These are phyloP conservation scores for Fennellomyces sp. DNA, from an alignment of 371 early-diverging fungal genomes.

Conservation along the genomic window DNA sequence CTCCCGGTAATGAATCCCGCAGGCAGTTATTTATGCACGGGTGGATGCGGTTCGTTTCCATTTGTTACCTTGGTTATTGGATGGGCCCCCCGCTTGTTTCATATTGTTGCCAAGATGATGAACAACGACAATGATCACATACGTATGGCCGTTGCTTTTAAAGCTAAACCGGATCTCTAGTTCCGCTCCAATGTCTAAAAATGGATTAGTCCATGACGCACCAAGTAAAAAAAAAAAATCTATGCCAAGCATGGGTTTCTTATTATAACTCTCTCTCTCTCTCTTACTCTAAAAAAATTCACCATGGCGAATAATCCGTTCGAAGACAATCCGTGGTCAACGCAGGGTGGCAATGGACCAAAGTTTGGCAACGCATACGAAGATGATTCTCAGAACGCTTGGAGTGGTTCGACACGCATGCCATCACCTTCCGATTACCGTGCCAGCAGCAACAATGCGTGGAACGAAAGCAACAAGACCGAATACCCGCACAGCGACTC, in stretches of 20 bases:
- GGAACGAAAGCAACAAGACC: slow-evolving; percentile 25
- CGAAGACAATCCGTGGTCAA: slow-evolving; percentile 16
- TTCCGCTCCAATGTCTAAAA: too few relatives aligned
- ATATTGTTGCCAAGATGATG: too few relatives aligned
- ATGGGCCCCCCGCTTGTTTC: too few relatives aligned
- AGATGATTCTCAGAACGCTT: slow-evolving; percentile 14
- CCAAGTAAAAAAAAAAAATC: too few relatives aligned
- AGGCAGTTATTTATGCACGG: too few relatives aligned
- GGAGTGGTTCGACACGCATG: slow-evolving; percentile 21
- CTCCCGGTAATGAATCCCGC: too few relatives aligned
- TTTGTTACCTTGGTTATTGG: too few relatives aligned
- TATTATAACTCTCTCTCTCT: neutral
- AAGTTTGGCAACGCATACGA: slow-evolving; percentile 22
- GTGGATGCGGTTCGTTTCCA: too few relatives aligned
- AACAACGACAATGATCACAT: too few relatives aligned
- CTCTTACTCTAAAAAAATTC: neutral
- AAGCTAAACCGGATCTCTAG: too few relatives aligned
- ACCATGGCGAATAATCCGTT: slow-evolving; percentile 14
- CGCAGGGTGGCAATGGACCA: slow-evolving; percentile 3
- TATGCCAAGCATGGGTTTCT: neutral
- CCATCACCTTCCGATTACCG: slow-evolving; percentile 44
- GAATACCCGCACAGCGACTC: slow-evolving; percentile 18
- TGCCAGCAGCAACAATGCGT: slow-evolving; percentile 9
- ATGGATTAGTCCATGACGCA: too few relatives aligned
- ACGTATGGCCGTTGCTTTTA: too few relatives aligned